These are phyloP conservation scores for Thermomyces lanuginosus DNA, from an alignment of 2,329 filamentous ascomycete genomes.

Conservation along the genomic window DNA sequence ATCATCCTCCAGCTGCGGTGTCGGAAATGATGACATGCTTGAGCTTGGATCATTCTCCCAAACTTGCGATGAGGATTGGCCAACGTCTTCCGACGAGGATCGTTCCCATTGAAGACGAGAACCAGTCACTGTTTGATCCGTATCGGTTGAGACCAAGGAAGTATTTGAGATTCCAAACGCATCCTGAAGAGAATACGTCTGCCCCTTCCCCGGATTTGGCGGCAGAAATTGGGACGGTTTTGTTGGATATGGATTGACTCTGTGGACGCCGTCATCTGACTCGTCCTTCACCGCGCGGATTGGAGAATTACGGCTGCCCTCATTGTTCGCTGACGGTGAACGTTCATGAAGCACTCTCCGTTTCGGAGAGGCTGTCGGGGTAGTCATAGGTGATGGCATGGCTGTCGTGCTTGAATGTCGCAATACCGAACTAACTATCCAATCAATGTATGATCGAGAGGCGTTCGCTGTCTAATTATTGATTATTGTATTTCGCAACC, in stretches of 20 bases:
- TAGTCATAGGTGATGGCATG: constrained; percentile 10
- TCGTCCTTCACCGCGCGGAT: constrained; percentile 22
- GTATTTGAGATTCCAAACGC: constrained; percentile 18
- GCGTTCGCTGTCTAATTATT: too few species aligned
- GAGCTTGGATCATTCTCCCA: constrained; percentile 24
- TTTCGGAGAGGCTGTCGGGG: constrained; percentile 18
- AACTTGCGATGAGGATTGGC: constrained; percentile 21
- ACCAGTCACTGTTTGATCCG: constrained; percentile 15
- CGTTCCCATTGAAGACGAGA: constrained; percentile 19
- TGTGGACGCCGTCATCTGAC: constrained; percentile 25
- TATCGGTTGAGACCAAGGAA: constrained; percentile 14
- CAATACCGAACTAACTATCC: constrained; percentile 2
- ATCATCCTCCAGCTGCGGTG: constrained; percentile 6
- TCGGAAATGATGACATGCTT: constrained; percentile 22
- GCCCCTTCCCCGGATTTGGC: constrained; percentile 25
- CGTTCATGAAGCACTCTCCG: constrained; percentile 32
- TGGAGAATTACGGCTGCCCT: constrained; percentile 21
- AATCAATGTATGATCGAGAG: not conserved
- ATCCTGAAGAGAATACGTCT: constrained; percentile 17
- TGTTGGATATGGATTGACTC: constrained; percentile 30
- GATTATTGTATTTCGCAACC: too few species aligned
- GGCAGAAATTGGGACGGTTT: constrained; percentile 31
- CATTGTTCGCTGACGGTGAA: constrained; percentile 30
- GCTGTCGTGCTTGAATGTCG: constrained; percentile 3
- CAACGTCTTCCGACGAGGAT: constrained; percentile 21